Conservation (phyloP, 768 basidiomycete genomes). For the Lactifluus subvellereus region DNA sequence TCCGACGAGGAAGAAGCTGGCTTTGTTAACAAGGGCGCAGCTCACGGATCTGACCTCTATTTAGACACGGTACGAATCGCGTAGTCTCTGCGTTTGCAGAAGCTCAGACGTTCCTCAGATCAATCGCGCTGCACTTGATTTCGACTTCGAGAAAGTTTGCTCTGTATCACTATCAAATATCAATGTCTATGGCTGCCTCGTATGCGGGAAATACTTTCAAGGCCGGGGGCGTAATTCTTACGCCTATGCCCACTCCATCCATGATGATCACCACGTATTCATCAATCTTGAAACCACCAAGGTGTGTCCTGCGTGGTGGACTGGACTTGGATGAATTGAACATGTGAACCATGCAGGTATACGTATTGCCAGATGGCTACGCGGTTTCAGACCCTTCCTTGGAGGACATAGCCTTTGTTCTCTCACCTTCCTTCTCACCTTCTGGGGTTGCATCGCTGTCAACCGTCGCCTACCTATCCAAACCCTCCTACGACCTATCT, state of each 20-base stretch:
- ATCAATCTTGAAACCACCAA: conserved; percentile 92
- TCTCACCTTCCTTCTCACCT: conserved; percentile 80
- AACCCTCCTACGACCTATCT: conserved; percentile 80
- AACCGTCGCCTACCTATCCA: conserved; percentile 51
- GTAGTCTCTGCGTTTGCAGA: conserved; percentile 15
- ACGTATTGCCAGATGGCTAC: conserved; percentile 96
- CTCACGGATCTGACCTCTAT: conserved; percentile 75
- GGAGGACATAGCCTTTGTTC: conserved; percentile 88
- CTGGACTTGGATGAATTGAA: conserved; percentile 1
- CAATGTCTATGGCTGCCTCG: conserved; percentile 96
- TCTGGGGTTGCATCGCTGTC: conserved; percentile 50
- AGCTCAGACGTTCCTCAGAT: conserved; percentile 47
- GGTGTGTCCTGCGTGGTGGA: conserved; percentile 41
- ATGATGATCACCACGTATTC: conserved; percentile 98
- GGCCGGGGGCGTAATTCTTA: conserved; percentile 90
- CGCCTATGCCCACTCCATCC: conserved; percentile 95
- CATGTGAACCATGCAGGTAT: conserved; percentile 55
- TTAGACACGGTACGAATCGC: conserved; percentile 75
- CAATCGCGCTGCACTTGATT: conserved; percentile 85
- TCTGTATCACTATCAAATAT: conserved; percentile 95
- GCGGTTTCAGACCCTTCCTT: conserved; percentile 94
- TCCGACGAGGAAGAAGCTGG: conserved; percentile 28
- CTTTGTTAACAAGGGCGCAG: conserved; percentile 29
- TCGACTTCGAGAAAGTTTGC: conserved; percentile 99
- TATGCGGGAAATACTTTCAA: conserved; percentile 98